phyloP scores from a whole-genome alignment of 2,329 filamentous ascomycete species.

The Dothideomycetes sp. region DNA sequence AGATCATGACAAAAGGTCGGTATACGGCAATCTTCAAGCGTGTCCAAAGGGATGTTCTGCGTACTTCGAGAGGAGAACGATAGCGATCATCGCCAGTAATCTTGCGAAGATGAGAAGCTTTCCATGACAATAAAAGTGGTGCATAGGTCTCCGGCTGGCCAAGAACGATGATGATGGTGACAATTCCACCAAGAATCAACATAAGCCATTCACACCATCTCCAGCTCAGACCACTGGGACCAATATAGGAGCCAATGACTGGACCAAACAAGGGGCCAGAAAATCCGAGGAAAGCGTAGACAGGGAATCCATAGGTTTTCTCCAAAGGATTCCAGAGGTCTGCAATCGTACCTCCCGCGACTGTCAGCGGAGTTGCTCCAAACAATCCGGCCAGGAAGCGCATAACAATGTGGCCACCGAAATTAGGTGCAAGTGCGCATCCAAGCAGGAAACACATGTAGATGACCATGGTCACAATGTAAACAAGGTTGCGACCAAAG shows the following conservation, averaged over 20 bases:
- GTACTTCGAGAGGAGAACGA: constrained; percentile 18
- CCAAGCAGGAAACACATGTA: constrained; percentile 13
- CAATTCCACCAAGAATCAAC: constrained; percentile 24
- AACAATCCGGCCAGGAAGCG: constrained; percentile 22
- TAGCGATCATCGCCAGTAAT: constrained; percentile 20
- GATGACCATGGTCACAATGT: constrained; percentile 18
- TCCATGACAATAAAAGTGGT: constrained; percentile 30
- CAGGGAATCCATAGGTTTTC: constrained; percentile 19
- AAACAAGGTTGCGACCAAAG: constrained; percentile 24
- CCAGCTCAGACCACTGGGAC: constrained; percentile 19
- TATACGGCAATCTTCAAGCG: constrained; percentile 17
- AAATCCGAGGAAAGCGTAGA: constrained; percentile 17
- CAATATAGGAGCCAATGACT: constrained; percentile 17
- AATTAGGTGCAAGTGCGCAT: constrained; percentile 17
- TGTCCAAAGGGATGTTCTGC: constrained; percentile 14
- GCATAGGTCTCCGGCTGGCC: constrained; percentile 45
- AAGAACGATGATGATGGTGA: constrained; percentile 27
- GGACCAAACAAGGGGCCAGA: constrained; percentile 17
- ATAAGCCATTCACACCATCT: constrained; percentile 35
- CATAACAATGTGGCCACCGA: constrained; percentile 20
- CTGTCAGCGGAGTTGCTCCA: constrained; percentile 19
- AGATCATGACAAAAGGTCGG: constrained; percentile 19
- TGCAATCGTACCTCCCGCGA: constrained; percentile 21
- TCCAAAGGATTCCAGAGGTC: constrained; percentile 21
- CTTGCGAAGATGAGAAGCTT: constrained; percentile 25